Percentiles rank a stretch among this genome's conserved stretches.
Conservation (phyloP, 768 basidiomycete species). For the Hygrocybe punicea region DNA sequence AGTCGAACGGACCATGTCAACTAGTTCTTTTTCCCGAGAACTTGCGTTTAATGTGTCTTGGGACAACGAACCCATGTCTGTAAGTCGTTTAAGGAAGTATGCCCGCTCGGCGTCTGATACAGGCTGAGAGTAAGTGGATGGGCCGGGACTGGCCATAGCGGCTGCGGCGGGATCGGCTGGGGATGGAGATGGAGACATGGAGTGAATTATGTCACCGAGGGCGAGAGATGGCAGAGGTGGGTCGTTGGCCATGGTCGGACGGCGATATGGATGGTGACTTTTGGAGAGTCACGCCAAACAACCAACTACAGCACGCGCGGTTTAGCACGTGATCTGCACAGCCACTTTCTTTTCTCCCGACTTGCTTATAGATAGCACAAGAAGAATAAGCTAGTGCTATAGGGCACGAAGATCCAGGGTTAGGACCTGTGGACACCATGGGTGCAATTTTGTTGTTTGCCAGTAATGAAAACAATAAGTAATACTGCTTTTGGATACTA, state of each 20-base stretch:
- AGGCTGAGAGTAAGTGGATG: conserved; percentile 26
- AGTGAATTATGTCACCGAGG: conserved; percentile 55
- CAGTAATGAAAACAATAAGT: too few relatives aligned
- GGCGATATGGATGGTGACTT: not conserved
- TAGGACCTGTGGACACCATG: too few relatives aligned
- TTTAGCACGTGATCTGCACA: conserved; percentile 1
- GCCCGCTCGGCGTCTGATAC: conserved; percentile 48
- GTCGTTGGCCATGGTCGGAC: conserved; percentile 9
- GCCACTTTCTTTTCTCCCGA: not conserved
- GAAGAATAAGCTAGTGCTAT: too few relatives aligned
- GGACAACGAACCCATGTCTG: conserved; percentile 40
- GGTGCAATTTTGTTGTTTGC: too few relatives aligned
- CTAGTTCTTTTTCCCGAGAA: conserved; percentile 49
- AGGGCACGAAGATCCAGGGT: too few relatives aligned
- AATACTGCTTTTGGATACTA: too few relatives aligned
- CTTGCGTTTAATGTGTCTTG: conserved; percentile 23
- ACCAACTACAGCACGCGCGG: conserved; percentile 3
- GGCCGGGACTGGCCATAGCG: not conserved
- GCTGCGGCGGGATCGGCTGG: conserved; percentile 23
- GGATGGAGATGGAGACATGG: conserved; percentile 50
- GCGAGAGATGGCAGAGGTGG: conserved; percentile 37
- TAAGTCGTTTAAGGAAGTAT: conserved; percentile 45
- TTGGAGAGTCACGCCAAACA: not conserved
- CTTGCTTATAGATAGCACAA: too few relatives aligned
- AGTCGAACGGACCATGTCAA: conserved; percentile 49